A percentile compares a stretch with the other conserved stretches of the same genome.
These are phyloP conservation scores for Musa balbisiana DNA, from an alignment of 202 grass and related monocot genomes.

Conservation along the genomic window DNA sequence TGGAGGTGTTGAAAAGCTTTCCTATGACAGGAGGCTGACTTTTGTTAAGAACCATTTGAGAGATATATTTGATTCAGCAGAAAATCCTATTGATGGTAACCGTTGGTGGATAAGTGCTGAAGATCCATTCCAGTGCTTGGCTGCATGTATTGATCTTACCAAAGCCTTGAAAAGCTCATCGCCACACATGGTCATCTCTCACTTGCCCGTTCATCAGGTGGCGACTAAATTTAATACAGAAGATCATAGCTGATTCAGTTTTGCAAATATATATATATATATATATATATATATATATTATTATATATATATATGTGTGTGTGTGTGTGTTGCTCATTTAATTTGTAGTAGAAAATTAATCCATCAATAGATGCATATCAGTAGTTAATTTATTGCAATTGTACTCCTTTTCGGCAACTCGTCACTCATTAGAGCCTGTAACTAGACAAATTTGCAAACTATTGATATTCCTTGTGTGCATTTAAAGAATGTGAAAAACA, in stretches of 20 bases:
- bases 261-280: neutral
- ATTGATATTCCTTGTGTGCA: neutral
- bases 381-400: neutral
- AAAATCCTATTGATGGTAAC: constrained; percentile 64
- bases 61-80: constrained; percentile 85
- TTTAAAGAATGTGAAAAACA: neutral
- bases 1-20: constrained; percentile 75
- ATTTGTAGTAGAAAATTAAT: neutral
- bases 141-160: constrained; percentile 76
- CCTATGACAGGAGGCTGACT: constrained; percentile 51
- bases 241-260: neutral
- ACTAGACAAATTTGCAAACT: neutral
- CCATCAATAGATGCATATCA: neutral
- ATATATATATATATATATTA: neutral
- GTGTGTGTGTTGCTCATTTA: neutral
- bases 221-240: constrained; percentile 3
- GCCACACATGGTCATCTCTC: constrained; percentile 49
- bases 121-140: constrained; percentile 96
- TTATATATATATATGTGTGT: neutral
- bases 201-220: constrained; percentile 96
- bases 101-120: constrained; percentile 86
- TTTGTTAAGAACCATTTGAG: constrained; percentile 74
- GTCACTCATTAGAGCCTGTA: neutral
- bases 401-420: neutral
- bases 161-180: constrained; percentile 61